Base-by-base conservation (phyloP, 306 rosid species). In the Trifolium repens region DNA sequence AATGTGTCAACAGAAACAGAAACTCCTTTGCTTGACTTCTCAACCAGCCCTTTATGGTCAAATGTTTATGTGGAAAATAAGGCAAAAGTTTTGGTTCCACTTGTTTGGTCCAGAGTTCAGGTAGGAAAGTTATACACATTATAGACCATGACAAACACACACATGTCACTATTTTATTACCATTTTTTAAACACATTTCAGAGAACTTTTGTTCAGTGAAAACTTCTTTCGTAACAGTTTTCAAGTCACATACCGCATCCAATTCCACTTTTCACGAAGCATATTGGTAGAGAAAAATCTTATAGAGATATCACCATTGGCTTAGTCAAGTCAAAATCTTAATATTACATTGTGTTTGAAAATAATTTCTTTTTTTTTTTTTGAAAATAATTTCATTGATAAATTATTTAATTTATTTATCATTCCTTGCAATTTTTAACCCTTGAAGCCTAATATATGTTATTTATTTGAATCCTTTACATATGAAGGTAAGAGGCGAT, bases 101-200 rank as follows among this genome's bases (percentile, higher is more conserved):
- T 94, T 79, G 93, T 94, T 74, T 94, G 98, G 98, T 87, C 96
- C 79, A 85, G 96, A 89, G 94, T 91, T 84, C 97, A 94, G 98
- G 98, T 94, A 76, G 47, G 79, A 46, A 85, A 73, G 50, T 85
- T 32, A 26, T 71, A 69, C 64, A 39, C 69, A 47, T 57, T 53
- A 54, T 22, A 5, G 17, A 61, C 82, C 24, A 60, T 24, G 62
- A 55, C 49, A 52, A 49, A 60, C 72, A 57, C 59, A 37, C 54
- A 39, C 34, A 65, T 15, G 55, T 27, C 54, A 59, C 72, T 44
- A 62, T 61, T 53, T 60, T 67, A 14, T 61, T 34, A 75, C 47
- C 12, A 42, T 68, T 15, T 32, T 39, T 49, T 46, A 12, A 53
- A 32, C 55, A 8, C 2, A 5, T 52, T 68, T 76, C 22, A 69